Base-by-base conservation (phyloP, 1,139 yeast species). In the Eremothecium coryli region DNA sequence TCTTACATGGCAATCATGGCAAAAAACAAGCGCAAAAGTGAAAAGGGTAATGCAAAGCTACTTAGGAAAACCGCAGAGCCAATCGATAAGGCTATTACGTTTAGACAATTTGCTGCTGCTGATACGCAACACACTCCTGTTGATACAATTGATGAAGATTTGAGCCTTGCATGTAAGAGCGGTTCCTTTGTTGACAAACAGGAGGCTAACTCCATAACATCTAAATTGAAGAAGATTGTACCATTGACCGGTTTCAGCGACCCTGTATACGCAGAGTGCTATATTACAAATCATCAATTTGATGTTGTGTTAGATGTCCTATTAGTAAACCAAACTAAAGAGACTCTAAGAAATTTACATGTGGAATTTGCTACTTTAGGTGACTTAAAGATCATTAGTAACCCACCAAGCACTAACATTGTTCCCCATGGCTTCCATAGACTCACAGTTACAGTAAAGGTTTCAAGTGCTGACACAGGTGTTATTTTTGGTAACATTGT, bases 281-380 rank as follows among this genome's bases (percentile, higher is more conserved):
- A 81, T 53, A 84, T 93, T 46, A 84, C 84, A 47, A 93, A 86
- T 15, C 95, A 90, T 51, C 98, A 93, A 61, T 90, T 82, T 58
- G 98, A 93, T 59, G 94, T 93, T 49, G 90, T 86, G 0, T 70
- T 93, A 52, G 98, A 93, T 52, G 96, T 93, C 17, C 66, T 93
- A 55, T 68, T 93, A 47, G 97, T 93, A 33, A 93, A 93, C 58
- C 99, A 93, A 64, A 90, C 98, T 5, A 78, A 78, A 12, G 80
- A 76, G 43, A 93, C 98, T 4, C 71, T 93, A 55, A 82, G 94
- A 54, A 90, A 93, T 58, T 67, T 93, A 44, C 79, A 88, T 32
- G 94, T 90, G 38, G 98, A 93, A 61, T 88, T 93, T 66, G 96
- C 96, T 32, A 85, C 97, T 2, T 68, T 93, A 37, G 98, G 98